Evolutionary conservation across 805 yeast genomes (phyloP), one percentile per base, ranked within the genome.

Genomic region (Candida chauliodis): DNA sequence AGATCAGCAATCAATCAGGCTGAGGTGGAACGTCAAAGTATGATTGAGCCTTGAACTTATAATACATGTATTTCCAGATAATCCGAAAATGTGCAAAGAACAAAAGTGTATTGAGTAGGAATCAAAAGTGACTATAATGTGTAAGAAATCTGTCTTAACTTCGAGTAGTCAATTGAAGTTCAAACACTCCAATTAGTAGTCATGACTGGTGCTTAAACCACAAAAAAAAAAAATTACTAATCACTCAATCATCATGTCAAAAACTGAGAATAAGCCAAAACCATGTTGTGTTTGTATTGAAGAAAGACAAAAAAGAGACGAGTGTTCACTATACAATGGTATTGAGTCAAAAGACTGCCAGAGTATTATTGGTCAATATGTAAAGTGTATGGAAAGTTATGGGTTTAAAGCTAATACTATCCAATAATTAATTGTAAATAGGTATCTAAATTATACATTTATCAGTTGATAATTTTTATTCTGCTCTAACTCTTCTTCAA

Each of bases 261-360:
- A 34, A 27, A 43, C 29, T 11, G 52, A 53, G 37, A 25, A 63
- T 26, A 82, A 87, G 56, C 95, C 95, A 47, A 91, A 90, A 66
- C 97, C 99, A 42, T 91, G 99, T 64, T 91, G 98, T 56, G 98
- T 91, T 16, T 93, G 98, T 62, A 76, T 81, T 50, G 84, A 84
- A 23, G 88, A 88, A 55, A 88, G 88, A 63, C 74, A 82, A 44
- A 59, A 66, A 17, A 76, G 98, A 55, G 99, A 91, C 54, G 90
- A 89, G 53, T 93, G 98, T 58, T 66, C 91, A 40, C 72, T 91
- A 46, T 64, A 77, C 49, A 79, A 85, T 51, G 96, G 96, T 34
- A 82, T 82, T 49, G 97, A 89, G 14, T 72, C 85, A 32, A 87
- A 81, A 22, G 82, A 87, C 51, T 91, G 99, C 63, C 76, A 80